These are phyloP conservation scores for Capsicum rhomboideum DNA, from an alignment of 257 asterid genomes.

Conservation along the genomic window DNA sequence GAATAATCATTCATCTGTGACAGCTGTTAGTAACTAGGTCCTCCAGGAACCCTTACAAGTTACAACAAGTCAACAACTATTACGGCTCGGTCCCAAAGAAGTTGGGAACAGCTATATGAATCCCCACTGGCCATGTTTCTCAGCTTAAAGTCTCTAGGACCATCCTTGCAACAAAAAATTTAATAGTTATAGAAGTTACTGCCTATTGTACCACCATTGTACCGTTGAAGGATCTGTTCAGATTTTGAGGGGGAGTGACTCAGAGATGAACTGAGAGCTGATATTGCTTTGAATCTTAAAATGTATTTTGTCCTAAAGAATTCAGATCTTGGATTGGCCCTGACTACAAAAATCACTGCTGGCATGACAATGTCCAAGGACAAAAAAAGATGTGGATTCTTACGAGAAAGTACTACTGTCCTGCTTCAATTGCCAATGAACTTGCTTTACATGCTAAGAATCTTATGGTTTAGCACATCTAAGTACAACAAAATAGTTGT, in stretches of 20 bases:
- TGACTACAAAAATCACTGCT: not conserved
- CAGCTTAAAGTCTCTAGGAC: not conserved
- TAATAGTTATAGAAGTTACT: not conserved
- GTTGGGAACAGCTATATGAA: not conserved
- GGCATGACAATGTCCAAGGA: not conserved
- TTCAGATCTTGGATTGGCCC: not conserved
- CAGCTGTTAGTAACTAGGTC: not conserved
- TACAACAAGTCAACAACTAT: not conserved
- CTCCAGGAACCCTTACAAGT: not conserved
- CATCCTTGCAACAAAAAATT: not conserved
- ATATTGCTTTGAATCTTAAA: not conserved
- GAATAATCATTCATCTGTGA: not conserved
- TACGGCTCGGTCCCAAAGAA: not conserved
- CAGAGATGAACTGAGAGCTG: not conserved
- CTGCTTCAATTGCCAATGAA: not conserved
- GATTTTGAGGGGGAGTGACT: not conserved
- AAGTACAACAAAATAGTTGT: not conserved
- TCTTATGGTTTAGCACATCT: not conserved
- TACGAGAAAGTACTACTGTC: not conserved
- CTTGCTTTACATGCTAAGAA: not conserved
- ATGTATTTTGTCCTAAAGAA: not conserved
- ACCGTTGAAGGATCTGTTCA: not conserved
- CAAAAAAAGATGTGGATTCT: not conserved
- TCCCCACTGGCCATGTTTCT: not conserved
- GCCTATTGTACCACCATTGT: not conserved